Evolutionary conservation across 352 stramenopile genomes (phyloP), one percentile per base, ranked within the genome.

Genomic region (Phytophthora tubulina): DNA sequence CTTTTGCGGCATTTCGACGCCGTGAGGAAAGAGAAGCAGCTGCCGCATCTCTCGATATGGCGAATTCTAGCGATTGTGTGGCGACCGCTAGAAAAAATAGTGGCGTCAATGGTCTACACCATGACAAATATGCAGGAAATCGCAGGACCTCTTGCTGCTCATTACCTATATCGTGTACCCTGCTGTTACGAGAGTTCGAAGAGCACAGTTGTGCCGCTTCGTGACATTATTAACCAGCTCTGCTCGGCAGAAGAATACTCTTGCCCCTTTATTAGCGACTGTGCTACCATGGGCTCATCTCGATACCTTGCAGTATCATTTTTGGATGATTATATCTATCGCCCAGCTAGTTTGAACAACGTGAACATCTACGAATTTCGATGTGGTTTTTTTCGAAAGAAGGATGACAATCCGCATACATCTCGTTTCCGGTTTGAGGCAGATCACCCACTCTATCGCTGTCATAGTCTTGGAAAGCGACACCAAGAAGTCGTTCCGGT

Each of bases 301-400:
- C 8, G 9, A 14, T 64, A 41, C 27, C 57, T 15, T 3, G 57
- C 57, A 1, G 57, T 64, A 5, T 64, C 32, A 9, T 38, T 36
- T 6, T 39, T 64, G n/a, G 57, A 64, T 39, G 57, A 64, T n/a
- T 56, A 64, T 32, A 49, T 56, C 4, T 63, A 45, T 33, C 55
- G 55, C 11, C 45, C 45, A 6, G n/a, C 10, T 4, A 38, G 13
- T 3, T 32, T 54, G 9, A 27, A 64, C 3, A 21, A 15, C 32
- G 15, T 48, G 7, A 55, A 38, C 14, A 15, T 55, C 0, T 64
- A 56, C 17, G 57, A 64, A 39, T 50, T 31, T 32, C 57, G 2
- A 55, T 55, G 44, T 21, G 15, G 3, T 62, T 33, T n/a, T n/a
- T 62, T 52, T 31, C 39, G 41, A 39, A 41, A 45, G n/a, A 31